Evolutionary conservation across 441 rosid genomes (phyloP).

Genomic region (Bocquillonia castaneifolia): DNA sequence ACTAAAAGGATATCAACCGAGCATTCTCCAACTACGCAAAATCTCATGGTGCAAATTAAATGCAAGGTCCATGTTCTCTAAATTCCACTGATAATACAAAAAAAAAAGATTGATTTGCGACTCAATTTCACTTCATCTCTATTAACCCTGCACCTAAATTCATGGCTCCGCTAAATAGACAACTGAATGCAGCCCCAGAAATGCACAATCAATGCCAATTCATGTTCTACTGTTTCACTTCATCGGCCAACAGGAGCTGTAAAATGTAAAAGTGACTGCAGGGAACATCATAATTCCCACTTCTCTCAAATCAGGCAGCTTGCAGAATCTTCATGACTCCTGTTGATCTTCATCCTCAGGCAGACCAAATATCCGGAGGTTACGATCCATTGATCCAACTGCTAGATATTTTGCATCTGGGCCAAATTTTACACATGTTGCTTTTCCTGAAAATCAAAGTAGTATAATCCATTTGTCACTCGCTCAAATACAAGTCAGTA

Average conservation of each 20-base stretch:
- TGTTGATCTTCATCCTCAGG: constrained; percentile 46
- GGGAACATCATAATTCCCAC: neutral
- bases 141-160: neutral
- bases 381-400: constrained; percentile 96
- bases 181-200: neutral
- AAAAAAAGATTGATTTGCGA: neutral
- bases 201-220: neutral
- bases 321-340: constrained; percentile 38
- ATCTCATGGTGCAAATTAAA: neutral
- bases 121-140: constrained; percentile 3
- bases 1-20: neutral
- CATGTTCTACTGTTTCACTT: constrained; percentile 11
- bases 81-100: neutral
- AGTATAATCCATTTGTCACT: neutral
- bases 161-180: constrained; percentile 1
- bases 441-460: constrained; percentile 51
- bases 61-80: neutral
- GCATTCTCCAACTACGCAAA: neutral
- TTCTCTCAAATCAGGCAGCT: constrained; percentile 5
- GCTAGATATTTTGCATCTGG: constrained; percentile 78
- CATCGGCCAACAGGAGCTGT: neutral
- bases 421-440: constrained; percentile 79
- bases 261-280: constrained; percentile 1
- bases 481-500: neutral
- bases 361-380: constrained; percentile 81